These are phyloP conservation scores for Volvox reticuliferus DNA, from an alignment of 139 green algal species.

Conservation along the genomic window DNA sequence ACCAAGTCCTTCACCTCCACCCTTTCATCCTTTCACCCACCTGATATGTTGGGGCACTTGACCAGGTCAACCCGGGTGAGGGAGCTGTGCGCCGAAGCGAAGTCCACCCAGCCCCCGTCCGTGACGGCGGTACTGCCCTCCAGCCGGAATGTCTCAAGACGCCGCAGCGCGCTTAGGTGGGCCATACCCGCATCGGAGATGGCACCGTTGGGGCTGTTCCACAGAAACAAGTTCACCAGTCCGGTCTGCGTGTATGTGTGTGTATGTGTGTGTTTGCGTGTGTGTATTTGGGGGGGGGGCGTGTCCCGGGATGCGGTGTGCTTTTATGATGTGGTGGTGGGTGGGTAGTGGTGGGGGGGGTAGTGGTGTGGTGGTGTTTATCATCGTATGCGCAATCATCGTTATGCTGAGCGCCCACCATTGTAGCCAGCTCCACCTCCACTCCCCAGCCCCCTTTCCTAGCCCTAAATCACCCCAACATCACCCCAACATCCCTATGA, in stretches of 20 bases:
- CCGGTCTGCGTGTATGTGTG: not conserved
- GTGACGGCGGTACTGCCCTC: slow-evolving; percentile 12
- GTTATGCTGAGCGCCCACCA: no score
- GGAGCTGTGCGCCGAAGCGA: slow-evolving; percentile 3
- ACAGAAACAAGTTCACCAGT: slow-evolving; percentile 49
- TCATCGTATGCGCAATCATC: no score
- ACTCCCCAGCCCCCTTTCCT: no score
- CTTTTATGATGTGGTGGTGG: no score
- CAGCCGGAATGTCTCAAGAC: slow-evolving; percentile 48
- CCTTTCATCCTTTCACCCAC: not conserved
- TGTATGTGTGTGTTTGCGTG: no score
- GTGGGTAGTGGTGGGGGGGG: no score
- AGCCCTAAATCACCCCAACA: no score
- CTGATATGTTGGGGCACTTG: slow-evolving; percentile 22
- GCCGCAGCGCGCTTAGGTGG: not conserved
- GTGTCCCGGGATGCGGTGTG: no score
- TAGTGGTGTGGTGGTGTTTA: no score
- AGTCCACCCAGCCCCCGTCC: slow-evolving; percentile 36
- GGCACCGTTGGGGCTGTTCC: slow-evolving; percentile 12
- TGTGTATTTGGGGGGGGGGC: no score
- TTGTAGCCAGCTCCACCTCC: no score
- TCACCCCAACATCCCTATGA: no score
- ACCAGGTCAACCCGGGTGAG: slow-evolving; percentile 46
- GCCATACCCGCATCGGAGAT: slow-evolving; percentile 27
- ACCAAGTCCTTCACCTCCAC: not conserved